These are phyloP conservation scores for Apiosordaria backusii DNA, from an alignment of 495 filamentous ascomycete genomes.

Conservation along the genomic window DNA sequence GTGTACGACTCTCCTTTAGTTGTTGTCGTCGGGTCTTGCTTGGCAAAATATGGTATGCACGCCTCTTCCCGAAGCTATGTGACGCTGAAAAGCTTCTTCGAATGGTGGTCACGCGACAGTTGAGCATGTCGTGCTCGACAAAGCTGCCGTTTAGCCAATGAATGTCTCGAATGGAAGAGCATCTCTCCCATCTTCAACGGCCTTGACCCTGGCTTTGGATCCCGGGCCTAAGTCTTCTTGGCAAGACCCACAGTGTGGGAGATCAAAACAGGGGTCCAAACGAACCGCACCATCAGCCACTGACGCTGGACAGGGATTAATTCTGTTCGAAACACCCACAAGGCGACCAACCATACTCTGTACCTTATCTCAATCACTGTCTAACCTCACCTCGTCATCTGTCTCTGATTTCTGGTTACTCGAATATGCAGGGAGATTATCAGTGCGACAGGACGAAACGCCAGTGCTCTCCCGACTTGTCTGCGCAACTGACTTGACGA, in stretches of 20 bases:
- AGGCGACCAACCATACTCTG: too few species aligned
- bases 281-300: not conserved
- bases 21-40: not conserved
- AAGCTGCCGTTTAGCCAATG: not conserved
- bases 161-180: not conserved
- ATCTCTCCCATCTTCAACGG: not conserved
- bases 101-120: not conserved
- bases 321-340: not conserved
- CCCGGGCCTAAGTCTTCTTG: not conserved
- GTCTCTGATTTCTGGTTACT: not conserved
- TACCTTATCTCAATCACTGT: too few species aligned
- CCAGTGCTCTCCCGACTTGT: not conserved
- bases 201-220: not conserved
- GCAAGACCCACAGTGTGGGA: too few species aligned
- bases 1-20: not conserved
- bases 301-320: not conserved
- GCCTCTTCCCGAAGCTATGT: not conserved
- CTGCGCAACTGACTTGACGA: not conserved
- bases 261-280: not conserved
- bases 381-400: not conserved
- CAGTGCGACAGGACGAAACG: not conserved
- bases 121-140: not conserved
- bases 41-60: not conserved
- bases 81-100: not conserved
- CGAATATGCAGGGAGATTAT: too few species aligned